Base-by-base conservation (phyloP, 1,139 yeast species). In the Pichia terricola region DNA sequence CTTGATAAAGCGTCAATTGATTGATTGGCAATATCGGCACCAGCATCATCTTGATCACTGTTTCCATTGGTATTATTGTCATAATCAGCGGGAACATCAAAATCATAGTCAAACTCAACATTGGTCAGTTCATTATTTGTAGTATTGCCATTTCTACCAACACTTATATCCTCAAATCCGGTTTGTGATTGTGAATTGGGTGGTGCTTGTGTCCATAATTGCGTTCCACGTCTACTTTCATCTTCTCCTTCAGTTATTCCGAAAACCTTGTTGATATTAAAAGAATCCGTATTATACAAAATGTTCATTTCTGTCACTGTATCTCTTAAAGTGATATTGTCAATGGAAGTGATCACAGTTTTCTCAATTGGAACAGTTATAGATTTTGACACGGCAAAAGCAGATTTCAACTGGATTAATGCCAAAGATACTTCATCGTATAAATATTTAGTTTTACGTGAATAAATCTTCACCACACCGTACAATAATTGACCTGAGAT, bases 381-480 rank as follows among this genome's bases (percentile, higher is more conserved):
- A 5, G 63, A 56, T 39, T 60, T 59, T 30, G 64, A 73, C 4
- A 77, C 65, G 45, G 67, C 69, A 64, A 89, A 89, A 3, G 94
- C 77, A 40, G 83, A 75, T 55, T 84, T 85, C 54, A 89, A 69
- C 58, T 80, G 82, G 50, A 79, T 66, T 46, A 89, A 66, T 2
- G 89, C 82, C 53, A 86, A 94, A 42, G 79, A 75, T 37, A 88
- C 91, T 59, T 91, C 98, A 49, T 87, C 94, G 42, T 85, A 69
- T 38, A 91, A 68, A 54, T 86, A 85, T 53, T 81, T 81, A 27
- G 96, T 88, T 64, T 89, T 87, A 49, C 94, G 71, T 32, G 91
- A 81, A 63, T 88, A 89, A 26, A 91, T 89, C 47, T 88, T 72
- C 32, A 88, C 95, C 10, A 91, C 87, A 41, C 97, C 97, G 45